These are phyloP conservation scores for Yarrowia sp. DNA, from an alignment of 805 yeast species.

Conservation along the genomic window DNA sequence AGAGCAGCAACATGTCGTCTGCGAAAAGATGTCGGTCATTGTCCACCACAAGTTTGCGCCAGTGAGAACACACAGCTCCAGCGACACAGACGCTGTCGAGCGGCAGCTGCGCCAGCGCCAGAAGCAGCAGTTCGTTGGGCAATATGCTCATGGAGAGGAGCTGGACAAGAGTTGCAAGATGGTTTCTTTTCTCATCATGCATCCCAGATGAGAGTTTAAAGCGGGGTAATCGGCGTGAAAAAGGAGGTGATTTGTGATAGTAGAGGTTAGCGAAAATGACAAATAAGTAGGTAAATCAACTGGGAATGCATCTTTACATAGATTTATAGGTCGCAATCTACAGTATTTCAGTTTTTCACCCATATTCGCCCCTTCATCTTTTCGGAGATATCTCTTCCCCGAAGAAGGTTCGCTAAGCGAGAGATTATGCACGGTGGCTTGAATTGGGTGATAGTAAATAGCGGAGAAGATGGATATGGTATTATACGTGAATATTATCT, in stretches of 20 bases:
- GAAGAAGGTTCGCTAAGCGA: constrained; percentile 12
- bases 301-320: no score
- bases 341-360: no score
- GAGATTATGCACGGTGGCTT: constrained; percentile 14
- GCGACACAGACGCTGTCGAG: constrained; percentile 12
- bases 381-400: no score
- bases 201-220: constrained; percentile 18
- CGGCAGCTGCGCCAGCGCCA: constrained; percentile 22
- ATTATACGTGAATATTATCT: no score
- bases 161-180: not conserved
- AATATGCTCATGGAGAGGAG: constrained; percentile 7
- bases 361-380: no score
- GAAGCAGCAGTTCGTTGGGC: constrained; percentile 28
- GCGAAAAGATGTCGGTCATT: constrained; percentile 7
- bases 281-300: no score
- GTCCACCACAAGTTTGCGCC: constrained; percentile 20
- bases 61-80: not conserved
- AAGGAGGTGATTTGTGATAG: no score
- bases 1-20: constrained; percentile 1
- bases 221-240: not conserved
- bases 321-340: no score
- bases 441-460: not conserved
- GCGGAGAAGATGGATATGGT: not conserved
- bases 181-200: not conserved
- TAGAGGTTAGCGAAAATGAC: no score